Percentiles rank a stretch among this genome's conserved stretches.
Evolutionary conservation across 2,329 filamentous ascomycete genomes (phyloP).

Genomic region (Drechslera avenae): DNA sequence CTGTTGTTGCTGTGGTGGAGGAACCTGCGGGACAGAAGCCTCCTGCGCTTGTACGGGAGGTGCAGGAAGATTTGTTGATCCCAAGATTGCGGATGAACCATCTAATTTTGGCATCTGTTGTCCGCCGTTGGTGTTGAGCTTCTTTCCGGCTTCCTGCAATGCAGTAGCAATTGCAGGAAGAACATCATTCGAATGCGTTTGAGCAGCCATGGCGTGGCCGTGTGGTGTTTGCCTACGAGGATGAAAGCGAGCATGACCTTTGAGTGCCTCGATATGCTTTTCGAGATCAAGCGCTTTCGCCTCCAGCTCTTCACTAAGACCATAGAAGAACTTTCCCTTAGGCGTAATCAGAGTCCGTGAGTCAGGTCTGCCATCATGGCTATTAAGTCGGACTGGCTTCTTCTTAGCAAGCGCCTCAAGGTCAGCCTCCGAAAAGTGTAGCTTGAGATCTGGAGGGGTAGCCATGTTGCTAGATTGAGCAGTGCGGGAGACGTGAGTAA

Average conservation of each 20-base stretch:
- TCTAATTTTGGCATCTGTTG: slow-evolving; percentile 37
- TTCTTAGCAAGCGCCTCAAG: slow-evolving; percentile 62
- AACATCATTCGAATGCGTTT: slow-evolving; percentile 35
- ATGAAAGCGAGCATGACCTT: slow-evolving; percentile 38
- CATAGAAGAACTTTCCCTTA: slow-evolving; percentile 76
- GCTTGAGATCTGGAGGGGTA: slow-evolving; percentile 44
- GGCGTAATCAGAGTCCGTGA: slow-evolving; percentile 73
- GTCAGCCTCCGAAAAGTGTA: slow-evolving; percentile 49
- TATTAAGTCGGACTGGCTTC: slow-evolving; percentile 52
- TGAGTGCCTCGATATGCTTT: slow-evolving; percentile 46
- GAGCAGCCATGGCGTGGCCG: slow-evolving; percentile 16
- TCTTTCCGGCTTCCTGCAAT: slow-evolving; percentile 44
- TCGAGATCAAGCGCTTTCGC: slow-evolving; percentile 73
- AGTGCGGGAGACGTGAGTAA: slow-evolving; percentile 38
- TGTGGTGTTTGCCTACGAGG: slow-evolving; percentile 31
- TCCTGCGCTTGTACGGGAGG: slow-evolving; percentile 32
- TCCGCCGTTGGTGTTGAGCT: slow-evolving; percentile 33
- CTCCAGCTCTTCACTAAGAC: slow-evolving; percentile 71
- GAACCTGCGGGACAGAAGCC: slow-evolving; percentile 20
- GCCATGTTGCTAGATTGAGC: slow-evolving; percentile 23
- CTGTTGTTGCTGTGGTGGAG: slow-evolving; percentile 31
- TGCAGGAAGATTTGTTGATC: slow-evolving; percentile 28
- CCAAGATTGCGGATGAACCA: slow-evolving; percentile 25
- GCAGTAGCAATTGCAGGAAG: slow-evolving; percentile 45
- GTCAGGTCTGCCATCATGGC: slow-evolving; percentile 51